Conservation (phyloP, 2,329 filamentous ascomycete genomes). For the Trichothecium sympodiale region DNA sequence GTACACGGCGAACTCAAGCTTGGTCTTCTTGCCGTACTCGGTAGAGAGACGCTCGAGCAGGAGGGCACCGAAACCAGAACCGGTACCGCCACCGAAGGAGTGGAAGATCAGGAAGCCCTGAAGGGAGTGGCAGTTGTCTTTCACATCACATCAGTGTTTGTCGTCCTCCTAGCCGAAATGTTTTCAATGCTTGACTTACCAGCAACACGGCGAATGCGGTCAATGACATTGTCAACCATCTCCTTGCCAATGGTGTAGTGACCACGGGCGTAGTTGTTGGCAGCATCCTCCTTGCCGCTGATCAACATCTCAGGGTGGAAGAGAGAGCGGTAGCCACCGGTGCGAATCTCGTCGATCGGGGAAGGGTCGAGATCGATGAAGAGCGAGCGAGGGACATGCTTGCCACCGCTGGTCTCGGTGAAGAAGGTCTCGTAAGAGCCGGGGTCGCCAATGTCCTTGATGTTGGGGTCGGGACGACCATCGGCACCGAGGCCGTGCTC, state of each 20-base stretch:
- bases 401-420: constrained; percentile 59
- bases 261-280: constrained; percentile 68
- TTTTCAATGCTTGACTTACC: constrained; percentile 31
- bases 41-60: constrained; percentile 62
- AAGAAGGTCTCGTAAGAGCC: constrained; percentile 66
- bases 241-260: constrained; percentile 71
- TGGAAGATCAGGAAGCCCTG: constrained; percentile 68
- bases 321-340: constrained; percentile 54
- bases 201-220: constrained; percentile 57
- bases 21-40: constrained; percentile 67
- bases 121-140: constrained; percentile 62
- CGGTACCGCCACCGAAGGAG: constrained; percentile 63
- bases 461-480: constrained; percentile 51
- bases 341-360: constrained; percentile 64
- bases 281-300: constrained; percentile 66
- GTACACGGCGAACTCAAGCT: constrained; percentile 66
- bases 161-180: too few species aligned
- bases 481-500: constrained; percentile 60
- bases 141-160: constrained; percentile 3
- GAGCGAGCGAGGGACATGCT: constrained; percentile 62
- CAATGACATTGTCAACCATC: constrained; percentile 60
- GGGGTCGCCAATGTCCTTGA: constrained; percentile 45
- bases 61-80: constrained; percentile 62
- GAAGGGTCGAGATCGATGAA: constrained; percentile 65
- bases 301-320: constrained; percentile 64